These are phyloP conservation scores for Penicillium tannophilum DNA, from an alignment of 495 filamentous ascomycete species.

Conservation along the genomic window DNA sequence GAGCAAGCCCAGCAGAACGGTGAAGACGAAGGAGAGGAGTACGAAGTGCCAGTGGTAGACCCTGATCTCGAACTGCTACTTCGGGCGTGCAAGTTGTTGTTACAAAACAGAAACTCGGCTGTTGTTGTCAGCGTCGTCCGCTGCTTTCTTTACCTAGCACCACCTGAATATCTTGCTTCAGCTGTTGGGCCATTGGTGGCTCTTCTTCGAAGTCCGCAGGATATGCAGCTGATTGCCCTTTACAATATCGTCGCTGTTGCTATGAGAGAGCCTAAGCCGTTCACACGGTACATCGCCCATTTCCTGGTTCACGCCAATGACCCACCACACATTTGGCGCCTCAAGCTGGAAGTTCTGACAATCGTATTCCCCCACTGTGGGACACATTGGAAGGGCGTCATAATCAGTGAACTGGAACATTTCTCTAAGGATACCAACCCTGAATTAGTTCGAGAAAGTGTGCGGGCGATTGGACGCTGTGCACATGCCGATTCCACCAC, in stretches of 20 bases:
- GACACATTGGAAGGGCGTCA: constrained; percentile 73
- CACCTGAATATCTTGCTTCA: constrained; percentile 65
- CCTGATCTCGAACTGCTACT: constrained; percentile 83
- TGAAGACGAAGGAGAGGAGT: constrained; percentile 48
- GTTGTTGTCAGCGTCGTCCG: constrained; percentile 87
- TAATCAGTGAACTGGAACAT: constrained; percentile 90
- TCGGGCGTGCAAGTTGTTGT: constrained; percentile 74
- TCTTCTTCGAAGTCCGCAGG: constrained; percentile 77
- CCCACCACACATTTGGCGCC: constrained; percentile 77
- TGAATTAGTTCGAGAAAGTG: constrained; percentile 80
- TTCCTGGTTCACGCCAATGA: constrained; percentile 85
- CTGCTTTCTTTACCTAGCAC: constrained; percentile 81
- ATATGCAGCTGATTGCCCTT: constrained; percentile 85
- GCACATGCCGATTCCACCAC: constrained; percentile 74
- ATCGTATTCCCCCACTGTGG: constrained; percentile 85
- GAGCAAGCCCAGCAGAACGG: constrained; percentile 45
- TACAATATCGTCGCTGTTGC: constrained; percentile 93
- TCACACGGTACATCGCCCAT: constrained; percentile 81
- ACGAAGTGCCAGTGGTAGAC: constrained; percentile 66
- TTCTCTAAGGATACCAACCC: constrained; percentile 79
- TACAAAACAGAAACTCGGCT: constrained; percentile 89
- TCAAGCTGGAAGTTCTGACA: constrained; percentile 89
- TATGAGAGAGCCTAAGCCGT: constrained; percentile 68
- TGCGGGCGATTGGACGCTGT: constrained; percentile 89
- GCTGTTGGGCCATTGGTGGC: constrained; percentile 84